These are phyloP conservation scores for Cucurbita maxima DNA, from an alignment of 306 rosid species.

Conservation along the genomic window DNA sequence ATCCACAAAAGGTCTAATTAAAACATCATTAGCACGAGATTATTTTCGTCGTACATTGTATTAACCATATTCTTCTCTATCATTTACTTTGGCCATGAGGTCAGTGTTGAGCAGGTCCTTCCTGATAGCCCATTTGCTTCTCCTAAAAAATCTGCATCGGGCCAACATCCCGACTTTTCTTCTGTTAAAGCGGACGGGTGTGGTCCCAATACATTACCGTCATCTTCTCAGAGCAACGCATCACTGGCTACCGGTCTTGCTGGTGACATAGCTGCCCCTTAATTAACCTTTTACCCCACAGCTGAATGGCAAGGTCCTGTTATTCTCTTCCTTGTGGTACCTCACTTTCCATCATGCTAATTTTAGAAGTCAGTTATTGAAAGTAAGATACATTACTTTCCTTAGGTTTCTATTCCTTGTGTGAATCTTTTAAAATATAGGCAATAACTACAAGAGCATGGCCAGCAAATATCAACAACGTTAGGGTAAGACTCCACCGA, in stretches of 20 bases:
- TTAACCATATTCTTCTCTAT: not conserved
- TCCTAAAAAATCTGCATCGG: slow-evolving; percentile 50
- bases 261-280: slow-evolving; percentile 25
- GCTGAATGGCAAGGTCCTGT: slow-evolving; percentile 34
- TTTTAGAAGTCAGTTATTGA: slow-evolving; percentile 2
- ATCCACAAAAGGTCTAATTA: slow-evolving; percentile 31
- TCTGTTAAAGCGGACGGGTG: slow-evolving; percentile 11
- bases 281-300: slow-evolving; percentile 8
- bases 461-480: slow-evolving; percentile 35
- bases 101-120: slow-evolving; percentile 64
- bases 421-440: slow-evolving; percentile 42
- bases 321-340: slow-evolving; percentile 5
- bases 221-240: slow-evolving; percentile 16
- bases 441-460: slow-evolving; percentile 33
- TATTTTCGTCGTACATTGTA: not conserved
- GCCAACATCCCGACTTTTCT: slow-evolving; percentile 24
- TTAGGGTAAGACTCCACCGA: slow-evolving; percentile 34
- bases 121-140: slow-evolving; percentile 77
- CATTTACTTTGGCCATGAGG: not conserved
- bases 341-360: not conserved
- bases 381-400: slow-evolving; percentile 10
- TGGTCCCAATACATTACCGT: slow-evolving; percentile 18
- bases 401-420: slow-evolving; percentile 17
- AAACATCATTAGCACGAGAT: not conserved
- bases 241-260: slow-evolving; percentile 16